Base-by-base conservation (phyloP, 2,329 filamentous ascomycete genomes). In the Stagonosporopsis rhizophila region DNA sequence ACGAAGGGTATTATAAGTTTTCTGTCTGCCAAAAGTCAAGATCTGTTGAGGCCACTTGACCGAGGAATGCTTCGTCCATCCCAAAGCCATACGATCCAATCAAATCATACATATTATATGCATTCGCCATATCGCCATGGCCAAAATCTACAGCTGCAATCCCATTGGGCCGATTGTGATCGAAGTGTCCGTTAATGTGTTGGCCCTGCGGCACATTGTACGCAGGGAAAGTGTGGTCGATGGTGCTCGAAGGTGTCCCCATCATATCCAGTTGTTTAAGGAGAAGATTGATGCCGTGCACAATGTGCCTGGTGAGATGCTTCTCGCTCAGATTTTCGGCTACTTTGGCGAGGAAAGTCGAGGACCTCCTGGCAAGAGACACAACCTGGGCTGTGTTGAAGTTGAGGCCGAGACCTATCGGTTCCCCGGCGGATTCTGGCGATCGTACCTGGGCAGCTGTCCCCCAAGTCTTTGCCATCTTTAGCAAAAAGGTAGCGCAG, bases 401-500 rank as follows among this genome's bases (percentile, higher is more conserved):
- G 17, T 70, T 71, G 22, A 72, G 56, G 6, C 69, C 70, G 6
- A 71, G 61, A 1, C 68, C 67, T 1, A 71, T 46, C 0, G 65
- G 66, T 37, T 70, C 69, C 1, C 66, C 65, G 4, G 65, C 60
- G 56, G 64, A 64, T 27, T 69, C 66, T 32, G 68, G 69, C 2
- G 67, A 70, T 28, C 55, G 48, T 2, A 58, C 65, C 49, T 71
- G 70, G 1, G 65, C 64, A 25, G 78, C 69, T 6, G 69, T 67
- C 3, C 79, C 79, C 32, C 75, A 80, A 4, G 78, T 81, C 46
- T 77, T 77, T 2, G 79, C 78, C 14, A 82, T 75, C 56, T 82
- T 82, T 17, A 82, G 75, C 1, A 83, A 71, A 51, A 84, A 83
- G 58, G 81, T 80, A 54, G 79, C 81, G 9, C 80, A 80, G 56